Conservation (phyloP, 495 filamentous ascomycete species). For the Astrothelium subdiscretum region DNA sequence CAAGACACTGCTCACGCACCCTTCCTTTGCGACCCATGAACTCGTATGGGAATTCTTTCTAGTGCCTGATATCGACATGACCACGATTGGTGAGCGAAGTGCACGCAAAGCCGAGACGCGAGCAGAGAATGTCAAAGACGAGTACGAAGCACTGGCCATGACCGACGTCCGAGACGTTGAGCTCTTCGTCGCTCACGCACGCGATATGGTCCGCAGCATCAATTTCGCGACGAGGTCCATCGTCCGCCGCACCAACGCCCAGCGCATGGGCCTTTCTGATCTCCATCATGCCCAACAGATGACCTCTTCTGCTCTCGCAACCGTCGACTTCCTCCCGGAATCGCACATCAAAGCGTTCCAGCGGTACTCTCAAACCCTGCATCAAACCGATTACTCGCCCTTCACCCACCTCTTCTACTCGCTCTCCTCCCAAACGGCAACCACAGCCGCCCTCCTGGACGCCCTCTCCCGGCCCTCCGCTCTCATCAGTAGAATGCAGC, state of each 20-base stretch:
- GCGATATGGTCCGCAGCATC: slow-evolving; percentile 74
- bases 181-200: slow-evolving; percentile 77
- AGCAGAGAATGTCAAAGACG: slow-evolving; percentile 73
- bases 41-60: slow-evolving; percentile 99
- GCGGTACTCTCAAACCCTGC: slow-evolving; percentile 54
- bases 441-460: slow-evolving; percentile 64
- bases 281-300: slow-evolving; percentile 56
- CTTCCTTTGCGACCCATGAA: slow-evolving; percentile 93
- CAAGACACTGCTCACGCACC: slow-evolving; percentile 72
- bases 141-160: slow-evolving; percentile 64
- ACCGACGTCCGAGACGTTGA: slow-evolving; percentile 80
- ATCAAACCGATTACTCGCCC: slow-evolving; percentile 62
- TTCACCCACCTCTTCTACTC: slow-evolving; percentile 59
- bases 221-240: slow-evolving; percentile 71
- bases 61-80: slow-evolving; percentile 82
- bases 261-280: slow-evolving; percentile 46
- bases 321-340: slow-evolving; percentile 53
- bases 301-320: slow-evolving; percentile 44
- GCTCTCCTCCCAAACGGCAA: slow-evolving; percentile 63
- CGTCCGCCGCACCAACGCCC: slow-evolving; percentile 53
- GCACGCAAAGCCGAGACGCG: slow-evolving; percentile 73
- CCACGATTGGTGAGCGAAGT: slow-evolving; percentile 81
- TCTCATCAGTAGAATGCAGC: slow-evolving; percentile 58
- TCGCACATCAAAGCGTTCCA: slow-evolving; percentile 59
- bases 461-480: slow-evolving; percentile 72